Evolutionary conservation across 495 filamentous ascomycete species (phyloP).

Genomic region (Aspergillus campestris): DNA sequence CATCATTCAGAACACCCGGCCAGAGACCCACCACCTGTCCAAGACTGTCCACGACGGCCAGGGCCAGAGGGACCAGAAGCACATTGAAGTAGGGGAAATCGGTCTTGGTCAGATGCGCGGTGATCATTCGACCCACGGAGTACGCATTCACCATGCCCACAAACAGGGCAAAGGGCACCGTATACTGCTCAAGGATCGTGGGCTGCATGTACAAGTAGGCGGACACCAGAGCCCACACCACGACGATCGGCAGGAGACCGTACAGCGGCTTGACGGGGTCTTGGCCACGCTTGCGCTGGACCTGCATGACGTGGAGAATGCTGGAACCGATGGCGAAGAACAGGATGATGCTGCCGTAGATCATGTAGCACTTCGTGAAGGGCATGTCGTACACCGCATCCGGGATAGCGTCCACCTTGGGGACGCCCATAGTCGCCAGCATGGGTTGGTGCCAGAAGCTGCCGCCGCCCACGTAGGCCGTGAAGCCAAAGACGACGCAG

Average conservation of each 20-base stretch:
- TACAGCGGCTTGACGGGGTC: constrained; percentile 61
- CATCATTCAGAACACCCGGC: constrained; percentile 67
- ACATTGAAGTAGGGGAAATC: constrained; percentile 86
- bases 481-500: constrained; percentile 73
- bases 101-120: constrained; percentile 77
- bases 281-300: constrained; percentile 64
- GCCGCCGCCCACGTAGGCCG: constrained; percentile 74
- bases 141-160: constrained; percentile 87
- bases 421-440: constrained; percentile 62
- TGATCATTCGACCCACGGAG: constrained; percentile 89
- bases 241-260: constrained; percentile 72
- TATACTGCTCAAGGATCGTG: constrained; percentile 66
- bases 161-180: constrained; percentile 81
- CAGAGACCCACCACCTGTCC: constrained; percentile 68
- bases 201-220: constrained; percentile 79
- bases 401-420: constrained; percentile 57
- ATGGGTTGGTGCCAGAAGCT: constrained; percentile 87
- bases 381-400: constrained; percentile 61
- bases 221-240: constrained; percentile 64
- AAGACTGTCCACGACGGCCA: constrained; percentile 67
- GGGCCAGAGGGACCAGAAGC: constrained; percentile 55
- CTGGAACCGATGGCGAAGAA: constrained; percentile 68
- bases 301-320: constrained; percentile 72
- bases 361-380: constrained; percentile 87
- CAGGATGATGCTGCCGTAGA: constrained; percentile 78